Base-by-base conservation (phyloP, 2,329 filamentous ascomycete species). In the Cladophialophora yegresii region DNA sequence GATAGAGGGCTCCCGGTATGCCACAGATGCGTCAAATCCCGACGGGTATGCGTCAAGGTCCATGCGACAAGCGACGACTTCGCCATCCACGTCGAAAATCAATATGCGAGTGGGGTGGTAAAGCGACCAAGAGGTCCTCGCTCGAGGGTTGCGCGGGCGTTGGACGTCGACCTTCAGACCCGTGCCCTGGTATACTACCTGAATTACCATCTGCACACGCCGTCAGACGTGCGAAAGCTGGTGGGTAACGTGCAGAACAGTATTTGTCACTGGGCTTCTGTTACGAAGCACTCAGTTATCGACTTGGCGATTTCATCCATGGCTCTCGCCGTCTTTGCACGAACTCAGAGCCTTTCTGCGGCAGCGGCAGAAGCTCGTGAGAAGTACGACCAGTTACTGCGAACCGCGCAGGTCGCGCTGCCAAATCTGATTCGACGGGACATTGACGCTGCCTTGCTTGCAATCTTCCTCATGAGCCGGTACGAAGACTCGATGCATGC, bases 91-190 rank as follows among this genome's bases (percentile, higher is more conserved):
- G 30, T 66, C 40, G 74, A 75, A 58, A 75, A 74, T 32, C 50
- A 30, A 4, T 75, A 73, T 54, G 73, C 72, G 51, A 73, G 71
- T 47, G 74, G 74, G 4, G 54, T 68, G 33, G 63, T 23, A n/a
- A 75, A 75, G 56, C 72, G 74, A 2, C 74, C 74, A 16, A 65
- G 73, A 68, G 74, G 74, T n/a, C 74, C 74, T 45, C 73, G 74
- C 30, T 69, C 73, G 45, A 70, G 40, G 32, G n/a, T 69, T 16
- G 58, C 60, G 22, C 60, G 53, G 13, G 63, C 69, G 10, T 40
- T 36, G 26, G n/a, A 63, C 5, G 40, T 67, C 13, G 73, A 75
- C 62, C 54, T 75, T 40, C 57, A 70, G 54, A 70, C 71, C 10
- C 64, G 64, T 55, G 73, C 73, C 4, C 12, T 73, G 45, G 55